Percentiles rank a stretch among this genome's conserved stretches.
Evolutionary conservation across 192 early-diverging fungal genomes (phyloP).

Genomic region (Linnemannia zychae): DNA sequence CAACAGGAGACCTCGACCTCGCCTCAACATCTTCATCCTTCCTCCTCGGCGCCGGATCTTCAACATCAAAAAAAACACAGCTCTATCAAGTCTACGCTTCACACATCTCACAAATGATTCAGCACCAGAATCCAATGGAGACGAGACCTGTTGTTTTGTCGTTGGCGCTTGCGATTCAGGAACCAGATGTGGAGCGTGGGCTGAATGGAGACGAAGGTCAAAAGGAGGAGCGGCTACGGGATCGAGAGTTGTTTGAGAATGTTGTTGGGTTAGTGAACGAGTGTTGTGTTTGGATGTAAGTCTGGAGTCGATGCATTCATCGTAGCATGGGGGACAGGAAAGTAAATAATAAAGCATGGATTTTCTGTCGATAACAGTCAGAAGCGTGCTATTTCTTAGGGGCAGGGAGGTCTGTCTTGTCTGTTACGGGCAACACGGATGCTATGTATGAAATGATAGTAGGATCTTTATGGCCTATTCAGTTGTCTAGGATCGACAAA

Average conservation of each 20-base stretch:
- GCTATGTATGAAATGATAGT: too few species aligned
- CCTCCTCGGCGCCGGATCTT: constrained; percentile 58
- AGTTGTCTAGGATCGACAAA: too few species aligned
- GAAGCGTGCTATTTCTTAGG: too few species aligned
- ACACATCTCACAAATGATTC: constrained; percentile 63
- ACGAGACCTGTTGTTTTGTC: constrained; percentile 61
- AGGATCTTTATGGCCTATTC: too few species aligned
- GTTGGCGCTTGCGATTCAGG: constrained; percentile 58
- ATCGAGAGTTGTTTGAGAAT: constrained; percentile 59
- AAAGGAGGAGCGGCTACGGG: constrained; percentile 28
- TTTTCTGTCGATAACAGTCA: too few species aligned
- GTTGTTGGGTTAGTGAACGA: constrained; percentile 59
- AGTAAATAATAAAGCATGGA: not conserved
- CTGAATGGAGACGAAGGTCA: constrained; percentile 15
- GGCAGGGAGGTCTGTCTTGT: too few species aligned
- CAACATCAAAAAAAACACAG: constrained; percentile 51
- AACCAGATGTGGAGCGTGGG: constrained; percentile 19
- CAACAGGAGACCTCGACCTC: constrained; percentile 28
- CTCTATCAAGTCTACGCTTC: constrained; percentile 67
- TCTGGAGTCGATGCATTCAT: not conserved
- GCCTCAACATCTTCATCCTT: constrained; percentile 45
- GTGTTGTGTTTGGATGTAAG: constrained; percentile 53
- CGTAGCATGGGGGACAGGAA: too few species aligned
- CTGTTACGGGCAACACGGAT: too few species aligned
- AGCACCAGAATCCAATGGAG: constrained; percentile 63